Evolutionary conservation across 2,329 filamentous ascomycete genomes (phyloP), one percentile per base, ranked within the genome.

Genomic region (Ophiostoma triangulosporum): DNA sequence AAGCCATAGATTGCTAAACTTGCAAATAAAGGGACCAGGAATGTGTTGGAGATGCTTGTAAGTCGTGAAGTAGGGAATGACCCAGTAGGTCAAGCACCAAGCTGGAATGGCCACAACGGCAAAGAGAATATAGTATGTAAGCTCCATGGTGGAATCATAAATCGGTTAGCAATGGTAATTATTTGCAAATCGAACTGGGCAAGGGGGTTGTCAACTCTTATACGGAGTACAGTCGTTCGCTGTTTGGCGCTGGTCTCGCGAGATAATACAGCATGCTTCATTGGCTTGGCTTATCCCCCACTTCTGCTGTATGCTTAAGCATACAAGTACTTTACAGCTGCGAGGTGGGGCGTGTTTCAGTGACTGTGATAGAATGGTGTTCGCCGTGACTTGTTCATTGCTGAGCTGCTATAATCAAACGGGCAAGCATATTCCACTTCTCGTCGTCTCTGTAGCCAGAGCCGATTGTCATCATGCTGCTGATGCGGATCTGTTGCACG

Each of bases 1-100:
- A 4, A 57, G 45, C 56, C 56, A 57, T 11, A 56, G 24, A 46
- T 57, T 57, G 52, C 54, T 56, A 14, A 57, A 57, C 46, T 56
- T 56, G 31, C 24, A 50, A 2, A 57, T 12, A 22, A 56, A 53
- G n/a, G 56, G 56, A 6, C 56, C 56, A 2, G 54, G 56, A n/a
- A 57, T 52, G 33, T 53, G 52, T 11, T 48, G 27, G 9, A 57
- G 54, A 14, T 56, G 54, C 14, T 31, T 24, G 38, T 57, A 57
- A 1, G 56, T 56, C 3, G 54, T 54, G 22, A 54, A 56, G 33
- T 57, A 57, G 6, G 56, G 56, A 17, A 57, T 17, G 5, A 57
- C 33, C 54, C 56, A 57, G 40, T 57, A 57, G 9, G 49, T 33
- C 11, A 57, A 29, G 31, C 35, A 43, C 50, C 46, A 57, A n/a